These are phyloP conservation scores for Ophiosphaerella narmari DNA, from an alignment of 2,329 filamentous ascomycete species.

Conservation along the genomic window DNA sequence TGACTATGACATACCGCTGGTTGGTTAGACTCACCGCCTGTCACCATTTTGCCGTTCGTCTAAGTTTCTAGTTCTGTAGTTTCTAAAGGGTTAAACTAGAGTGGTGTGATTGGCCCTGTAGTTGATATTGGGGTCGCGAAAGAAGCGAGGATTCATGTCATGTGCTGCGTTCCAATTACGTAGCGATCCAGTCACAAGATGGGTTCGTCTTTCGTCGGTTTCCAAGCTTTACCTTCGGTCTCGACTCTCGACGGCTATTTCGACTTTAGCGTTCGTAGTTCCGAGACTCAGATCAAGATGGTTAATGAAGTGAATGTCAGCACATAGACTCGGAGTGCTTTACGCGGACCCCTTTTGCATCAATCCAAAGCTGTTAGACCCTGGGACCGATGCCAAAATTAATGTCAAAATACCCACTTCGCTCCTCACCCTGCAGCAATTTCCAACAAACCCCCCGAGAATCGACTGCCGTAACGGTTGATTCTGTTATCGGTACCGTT, in stretches of 20 bases:
- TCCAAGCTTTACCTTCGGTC: no score
- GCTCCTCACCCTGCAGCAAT: background rate
- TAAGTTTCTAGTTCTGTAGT: background rate
- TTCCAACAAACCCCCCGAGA: background rate
- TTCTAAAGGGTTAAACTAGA: no score
- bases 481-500: no score
- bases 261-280: background rate
- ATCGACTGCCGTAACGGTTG: background rate
- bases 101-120: background rate
- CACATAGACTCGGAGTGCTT: background rate
- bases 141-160: background rate
- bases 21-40: conserved; percentile 3
- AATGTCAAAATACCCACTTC: conserved; percentile 4
- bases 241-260: background rate
- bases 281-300: conserved; percentile 2
- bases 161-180: conserved; percentile 1
- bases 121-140: background rate
- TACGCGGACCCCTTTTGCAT: background rate
- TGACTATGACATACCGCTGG: background rate
- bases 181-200: background rate
- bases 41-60: conserved; percentile 1
- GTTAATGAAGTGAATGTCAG: background rate
- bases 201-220: background rate
- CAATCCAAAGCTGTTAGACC: background rate
- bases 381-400: conserved; percentile 1